Evolutionary conservation across 345 rosid species (phyloP), one percentile per base, ranked within the genome.

Genomic region (Cardamine occulta): DNA sequence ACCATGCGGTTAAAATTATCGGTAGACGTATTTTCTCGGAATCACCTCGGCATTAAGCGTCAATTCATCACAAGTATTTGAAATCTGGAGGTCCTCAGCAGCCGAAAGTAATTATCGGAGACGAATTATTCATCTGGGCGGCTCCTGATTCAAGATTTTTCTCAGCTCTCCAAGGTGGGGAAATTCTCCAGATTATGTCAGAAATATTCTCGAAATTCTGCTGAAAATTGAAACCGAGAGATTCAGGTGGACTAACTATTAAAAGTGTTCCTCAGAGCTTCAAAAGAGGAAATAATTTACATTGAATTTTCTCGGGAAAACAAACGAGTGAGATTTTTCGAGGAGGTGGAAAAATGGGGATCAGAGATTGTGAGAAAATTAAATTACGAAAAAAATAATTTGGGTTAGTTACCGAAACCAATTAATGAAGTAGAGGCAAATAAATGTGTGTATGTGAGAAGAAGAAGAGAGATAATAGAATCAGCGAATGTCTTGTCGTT

Each of bases 221-320:
- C 73, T 58, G 52, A 34, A 18, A 74, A 66, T 26, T 66, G 78
- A 74, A 74, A 26, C 66, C 78, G 73, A 58, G 66, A 74, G 52
- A 66, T 57, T 55, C 65, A 31, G 32, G 52, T 39, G 70, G 70
- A 72, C 68, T 59, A 17, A 4, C 39, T 7, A 40, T 12, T 40
- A 19, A 10, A 52, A 52, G 2, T 32, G 35, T 32, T 32, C 8
- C 35, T 21, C 8, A 48, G 59, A 6, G 24, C 19, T 58, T 9
- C 12, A 0, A 4, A 14, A 23, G 21, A 19, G 4, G 15, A 4
- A 23, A 19, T 3, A n/a, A n/a, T 9, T 7, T 0, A 42, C 32
- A 18, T 8, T 5, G 51, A 37, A 62, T 51, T 63, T 54, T 64
- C 71, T 64, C 47, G 63, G 34, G 70, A 73, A 8, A 35, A 35